phyloP scores from a whole-genome alignment of 2,329 filamentous ascomycete genomes.

The Torrubiella hemipterigena region DNA sequence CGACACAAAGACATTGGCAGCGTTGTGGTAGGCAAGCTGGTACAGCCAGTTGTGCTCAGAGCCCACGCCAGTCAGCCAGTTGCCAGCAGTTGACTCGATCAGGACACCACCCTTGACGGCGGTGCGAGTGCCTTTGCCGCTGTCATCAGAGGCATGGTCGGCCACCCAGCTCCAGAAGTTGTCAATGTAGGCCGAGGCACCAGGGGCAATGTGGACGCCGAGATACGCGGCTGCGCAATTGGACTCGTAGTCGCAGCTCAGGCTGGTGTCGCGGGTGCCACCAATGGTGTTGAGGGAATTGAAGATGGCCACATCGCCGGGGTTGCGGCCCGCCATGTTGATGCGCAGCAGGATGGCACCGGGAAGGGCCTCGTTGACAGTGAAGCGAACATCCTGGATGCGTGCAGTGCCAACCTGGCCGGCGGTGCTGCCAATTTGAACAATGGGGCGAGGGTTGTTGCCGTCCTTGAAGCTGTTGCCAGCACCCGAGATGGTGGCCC shows the following conservation, averaged over 20 bases:
- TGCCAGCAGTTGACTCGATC: slow-evolving; percentile 29
- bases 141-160: slow-evolving; percentile 40
- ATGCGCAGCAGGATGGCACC: slow-evolving; percentile 30
- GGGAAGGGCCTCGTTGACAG: slow-evolving; percentile 30
- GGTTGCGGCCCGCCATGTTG: slow-evolving; percentile 32
- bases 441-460: slow-evolving; percentile 32
- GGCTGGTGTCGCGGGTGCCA: slow-evolving; percentile 24
- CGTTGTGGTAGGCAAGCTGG: slow-evolving; percentile 36
- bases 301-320: slow-evolving; percentile 39
- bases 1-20: slow-evolving; percentile 28
- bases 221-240: slow-evolving; percentile 34
- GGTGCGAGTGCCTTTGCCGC: slow-evolving; percentile 25
- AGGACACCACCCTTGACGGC: slow-evolving; percentile 33
- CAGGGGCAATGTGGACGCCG: slow-evolving; percentile 34
- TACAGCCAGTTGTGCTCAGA: slow-evolving; percentile 40
- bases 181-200: slow-evolving; percentile 38
- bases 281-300: slow-evolving; percentile 33
- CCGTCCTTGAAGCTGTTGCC: slow-evolving; percentile 30
- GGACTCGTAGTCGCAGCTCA: slow-evolving; percentile 20
- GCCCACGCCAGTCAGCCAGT: slow-evolving; percentile 39
- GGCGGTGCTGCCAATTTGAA: slow-evolving; percentile 9
- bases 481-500: slow-evolving; percentile 35
- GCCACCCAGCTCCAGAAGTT: slow-evolving; percentile 35
- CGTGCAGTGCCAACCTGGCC: slow-evolving; percentile 37
- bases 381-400: slow-evolving; percentile 40